A percentile compares a stretch with the other conserved stretches of the same genome.
These are phyloP conservation scores for Xylariaceae sp. DNA, from an alignment of 2,329 filamentous ascomycete species.

Conservation along the genomic window DNA sequence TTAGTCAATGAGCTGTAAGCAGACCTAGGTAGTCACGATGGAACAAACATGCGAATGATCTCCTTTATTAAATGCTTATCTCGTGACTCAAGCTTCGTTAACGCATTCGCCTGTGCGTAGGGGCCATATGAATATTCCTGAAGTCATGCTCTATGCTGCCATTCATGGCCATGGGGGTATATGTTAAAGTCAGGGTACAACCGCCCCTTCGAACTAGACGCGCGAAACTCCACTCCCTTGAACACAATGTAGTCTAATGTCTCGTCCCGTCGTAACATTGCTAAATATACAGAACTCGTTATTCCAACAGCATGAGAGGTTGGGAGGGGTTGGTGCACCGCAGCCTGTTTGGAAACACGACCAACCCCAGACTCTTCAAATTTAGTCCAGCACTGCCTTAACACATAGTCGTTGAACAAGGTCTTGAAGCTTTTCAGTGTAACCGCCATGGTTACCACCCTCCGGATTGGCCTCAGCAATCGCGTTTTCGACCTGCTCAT, in stretches of 20 bases:
- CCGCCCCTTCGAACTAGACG: too few relatives aligned
- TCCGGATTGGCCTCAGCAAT: conserved; percentile 32
- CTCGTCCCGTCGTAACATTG: conserved; percentile 16
- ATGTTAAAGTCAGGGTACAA: too few relatives aligned
- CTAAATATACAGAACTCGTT: conserved; percentile 14
- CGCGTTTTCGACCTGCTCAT: conserved; percentile 44
- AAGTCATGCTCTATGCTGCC: too few relatives aligned
- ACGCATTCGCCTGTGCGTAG: too few relatives aligned
- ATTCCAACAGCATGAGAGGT: conserved; percentile 8
- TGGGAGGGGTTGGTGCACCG: background rate
- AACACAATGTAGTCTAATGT: conserved; percentile 7
- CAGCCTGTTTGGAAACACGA: background rate
- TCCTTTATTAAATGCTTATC: too few relatives aligned
- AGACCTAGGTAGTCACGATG: too few relatives aligned
- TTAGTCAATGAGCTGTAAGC: too few relatives aligned
- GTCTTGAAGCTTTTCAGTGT: conserved; percentile 36
- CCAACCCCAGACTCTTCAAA: background rate
- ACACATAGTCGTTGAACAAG: conserved; percentile 38
- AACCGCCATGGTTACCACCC: conserved; percentile 29
- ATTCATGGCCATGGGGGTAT: too few relatives aligned
- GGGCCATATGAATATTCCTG: too few relatives aligned
- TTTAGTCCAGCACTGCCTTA: conserved; percentile 24
- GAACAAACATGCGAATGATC: too few relatives aligned
- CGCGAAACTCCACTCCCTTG: too few relatives aligned
- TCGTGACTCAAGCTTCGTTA: too few relatives aligned